A percentile compares a stretch with the other conserved stretches of the same genome.
Evolutionary conservation across 176 grass and related monocot genomes (phyloP).

Genomic region (Poa annua): DNA sequence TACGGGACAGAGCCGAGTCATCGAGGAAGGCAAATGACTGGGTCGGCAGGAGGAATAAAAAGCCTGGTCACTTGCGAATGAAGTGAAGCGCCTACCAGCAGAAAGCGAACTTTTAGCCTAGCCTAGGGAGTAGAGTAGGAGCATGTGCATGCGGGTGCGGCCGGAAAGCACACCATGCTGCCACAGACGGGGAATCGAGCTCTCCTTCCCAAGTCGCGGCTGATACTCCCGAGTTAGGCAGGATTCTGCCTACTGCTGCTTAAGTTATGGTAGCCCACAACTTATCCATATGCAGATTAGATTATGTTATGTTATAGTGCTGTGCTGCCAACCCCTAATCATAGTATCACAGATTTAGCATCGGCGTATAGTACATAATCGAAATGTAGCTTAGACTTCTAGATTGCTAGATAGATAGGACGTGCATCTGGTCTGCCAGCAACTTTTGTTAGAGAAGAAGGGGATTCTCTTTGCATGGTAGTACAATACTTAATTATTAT

Average conservation of each 20-base stretch:
- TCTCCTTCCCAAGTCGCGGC: slow-evolving; percentile 31
- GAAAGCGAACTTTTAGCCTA: slow-evolving; percentile 52
- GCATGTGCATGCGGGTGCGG: slow-evolving; percentile 43
- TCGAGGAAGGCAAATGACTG: not conserved
- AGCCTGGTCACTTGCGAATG: slow-evolving; percentile 14
- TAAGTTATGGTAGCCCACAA: slow-evolving; percentile 35
- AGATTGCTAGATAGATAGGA: no score
- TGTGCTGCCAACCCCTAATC: no score
- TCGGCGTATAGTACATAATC: no score
- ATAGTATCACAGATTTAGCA: no score
- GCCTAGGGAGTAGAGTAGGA: not conserved
- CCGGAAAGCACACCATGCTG: slow-evolving; percentile 11
- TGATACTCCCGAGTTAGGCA: slow-evolving; percentile 47
- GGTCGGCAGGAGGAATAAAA: slow-evolving; percentile 25
- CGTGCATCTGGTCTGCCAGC: no score
- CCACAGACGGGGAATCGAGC: not conserved
- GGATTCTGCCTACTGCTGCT: slow-evolving; percentile 44
- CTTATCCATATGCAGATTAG: slow-evolving; percentile 31
- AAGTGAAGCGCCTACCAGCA: slow-evolving; percentile 8
- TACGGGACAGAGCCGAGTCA: not conserved
- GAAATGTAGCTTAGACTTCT: no score
- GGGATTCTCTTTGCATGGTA: no score
- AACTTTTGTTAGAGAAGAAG: no score
- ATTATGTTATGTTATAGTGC: slow-evolving; percentile 11
- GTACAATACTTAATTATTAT: no score